A percentile compares a stretch with the other conserved stretches of the same genome.
Conservation (phyloP, 2,329 filamentous ascomycete genomes). For the Botryotinia globosa region DNA sequence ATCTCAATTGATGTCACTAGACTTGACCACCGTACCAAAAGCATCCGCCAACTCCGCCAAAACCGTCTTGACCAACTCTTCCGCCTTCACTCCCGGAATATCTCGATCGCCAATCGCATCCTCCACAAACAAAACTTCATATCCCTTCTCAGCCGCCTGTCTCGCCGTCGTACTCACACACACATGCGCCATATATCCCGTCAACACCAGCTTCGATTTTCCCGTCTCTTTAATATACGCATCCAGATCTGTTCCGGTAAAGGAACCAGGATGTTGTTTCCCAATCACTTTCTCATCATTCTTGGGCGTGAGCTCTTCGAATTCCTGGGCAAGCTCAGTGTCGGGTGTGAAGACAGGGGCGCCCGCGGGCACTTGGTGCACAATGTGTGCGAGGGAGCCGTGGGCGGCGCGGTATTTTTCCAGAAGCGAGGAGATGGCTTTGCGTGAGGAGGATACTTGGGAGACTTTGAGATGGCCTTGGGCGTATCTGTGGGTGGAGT, state of each 20-base stretch:
- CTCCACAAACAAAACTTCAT: slow-evolving; percentile 59
- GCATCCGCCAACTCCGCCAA: slow-evolving; percentile 61
- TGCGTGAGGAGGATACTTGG: slow-evolving; percentile 52
- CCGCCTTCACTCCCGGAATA: slow-evolving; percentile 57
- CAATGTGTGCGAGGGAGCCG: slow-evolving; percentile 57
- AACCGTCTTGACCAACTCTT: slow-evolving; percentile 50
- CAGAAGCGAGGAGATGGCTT: slow-evolving; percentile 55
- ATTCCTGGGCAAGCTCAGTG: slow-evolving; percentile 58
- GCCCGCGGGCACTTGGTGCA: slow-evolving; percentile 58
- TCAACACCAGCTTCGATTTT: slow-evolving; percentile 58
- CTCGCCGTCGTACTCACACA: slow-evolving; percentile 62
- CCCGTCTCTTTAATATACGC: slow-evolving; percentile 50
- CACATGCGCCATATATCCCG: slow-evolving; percentile 65
- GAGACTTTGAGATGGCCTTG: slow-evolving; percentile 55
- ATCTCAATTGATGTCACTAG: slow-evolving; percentile 35
- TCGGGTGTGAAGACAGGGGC: slow-evolving; percentile 65
- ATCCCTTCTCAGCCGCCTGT: slow-evolving; percentile 58
- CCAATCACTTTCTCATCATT: slow-evolving; percentile 53
- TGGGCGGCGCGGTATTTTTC: slow-evolving; percentile 56
- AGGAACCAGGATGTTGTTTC: slow-evolving; percentile 59
- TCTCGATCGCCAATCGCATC: slow-evolving; percentile 65
- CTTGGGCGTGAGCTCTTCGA: slow-evolving; percentile 55
- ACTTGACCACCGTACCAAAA: slow-evolving; percentile 56
- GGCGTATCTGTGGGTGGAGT: slow-evolving; percentile 41
- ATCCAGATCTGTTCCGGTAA: slow-evolving; percentile 59